A percentile compares a stretch with the other conserved stretches of the same genome.
Evolutionary conservation across 2,329 filamentous ascomycete species (phyloP).

Genomic region (Fusarium sororula): DNA sequence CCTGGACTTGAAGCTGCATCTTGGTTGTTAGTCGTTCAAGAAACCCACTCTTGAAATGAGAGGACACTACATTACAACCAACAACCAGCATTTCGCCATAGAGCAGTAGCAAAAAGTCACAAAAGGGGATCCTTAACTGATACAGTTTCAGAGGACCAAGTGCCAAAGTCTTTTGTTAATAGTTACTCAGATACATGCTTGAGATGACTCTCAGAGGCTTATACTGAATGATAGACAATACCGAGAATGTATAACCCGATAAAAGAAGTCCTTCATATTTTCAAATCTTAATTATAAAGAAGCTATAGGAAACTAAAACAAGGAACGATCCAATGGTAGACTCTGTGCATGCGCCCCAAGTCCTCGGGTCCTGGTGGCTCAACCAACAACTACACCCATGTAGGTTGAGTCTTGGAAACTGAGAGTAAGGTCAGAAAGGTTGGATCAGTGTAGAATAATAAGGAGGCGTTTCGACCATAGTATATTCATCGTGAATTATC

Average conservation of each 20-base stretch:
- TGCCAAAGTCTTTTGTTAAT: neutral
- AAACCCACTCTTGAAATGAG: neutral
- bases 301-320: neutral
- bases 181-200: no score
- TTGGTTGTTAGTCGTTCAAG: neutral
- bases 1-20: neutral
- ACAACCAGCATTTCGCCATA: neutral
- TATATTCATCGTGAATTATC: neutral
- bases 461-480: neutral
- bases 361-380: neutral
- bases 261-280: neutral
- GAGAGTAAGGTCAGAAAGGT: neutral
- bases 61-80: neutral
- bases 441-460: neutral
- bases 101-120: neutral
- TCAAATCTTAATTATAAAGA: neutral
- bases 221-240: neutral
- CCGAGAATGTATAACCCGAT: neutral
- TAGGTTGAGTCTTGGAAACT: neutral
- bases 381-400: slow-evolving; percentile 4
- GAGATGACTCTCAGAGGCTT: no score
- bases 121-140: no score
- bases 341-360: neutral
- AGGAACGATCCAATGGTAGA: neutral
- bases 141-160: no score